Percentiles rank a stretch among this genome's conserved stretches.
Evolutionary conservation across 2,329 filamentous ascomycete species (phyloP).

Genomic region (Colletotrichum tofieldiae): DNA sequence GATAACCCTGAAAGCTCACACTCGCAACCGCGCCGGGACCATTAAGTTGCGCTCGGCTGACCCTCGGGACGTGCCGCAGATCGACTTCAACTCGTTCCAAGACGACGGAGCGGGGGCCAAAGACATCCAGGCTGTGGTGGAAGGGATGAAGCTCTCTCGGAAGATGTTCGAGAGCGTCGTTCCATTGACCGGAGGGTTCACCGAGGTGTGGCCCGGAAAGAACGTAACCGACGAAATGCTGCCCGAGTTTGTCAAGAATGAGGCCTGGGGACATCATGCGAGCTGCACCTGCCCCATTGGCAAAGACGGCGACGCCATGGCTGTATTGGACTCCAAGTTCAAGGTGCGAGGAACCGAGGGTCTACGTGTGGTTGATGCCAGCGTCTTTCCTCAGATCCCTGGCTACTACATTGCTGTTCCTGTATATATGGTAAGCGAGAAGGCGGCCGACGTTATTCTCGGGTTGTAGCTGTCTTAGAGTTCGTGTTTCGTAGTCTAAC

Average conservation of each 20-base stretch:
- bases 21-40: conserved; percentile 70
- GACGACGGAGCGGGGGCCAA: conserved; percentile 51
- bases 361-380: conserved; percentile 73
- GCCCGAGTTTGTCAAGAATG: conserved; percentile 63
- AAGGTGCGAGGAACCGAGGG: conserved; percentile 68
- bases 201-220: conserved; percentile 53
- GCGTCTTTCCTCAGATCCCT: conserved; percentile 66
- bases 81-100: conserved; percentile 71
- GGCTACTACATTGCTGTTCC: conserved; percentile 66
- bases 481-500: background rate
- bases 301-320: conserved; percentile 63
- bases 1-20: conserved; percentile 70
- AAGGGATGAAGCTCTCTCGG: conserved; percentile 62
- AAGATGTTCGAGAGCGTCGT: conserved; percentile 49
- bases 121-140: conserved; percentile 62
- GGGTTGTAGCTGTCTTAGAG: conserved; percentile 13
- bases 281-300: conserved; percentile 71
- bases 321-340: conserved; percentile 70
- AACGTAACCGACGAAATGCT: conserved; percentile 60
- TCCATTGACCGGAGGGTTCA: conserved; percentile 49
- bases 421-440: conserved; percentile 71
- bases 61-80: conserved; percentile 72
- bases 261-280: conserved; percentile 72
- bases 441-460: conserved; percentile 57
- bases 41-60: conserved; percentile 70